Evolutionary conservation across 1,284 basidiomycete genomes (phyloP).

Genomic region (Tilletia walkeri): DNA sequence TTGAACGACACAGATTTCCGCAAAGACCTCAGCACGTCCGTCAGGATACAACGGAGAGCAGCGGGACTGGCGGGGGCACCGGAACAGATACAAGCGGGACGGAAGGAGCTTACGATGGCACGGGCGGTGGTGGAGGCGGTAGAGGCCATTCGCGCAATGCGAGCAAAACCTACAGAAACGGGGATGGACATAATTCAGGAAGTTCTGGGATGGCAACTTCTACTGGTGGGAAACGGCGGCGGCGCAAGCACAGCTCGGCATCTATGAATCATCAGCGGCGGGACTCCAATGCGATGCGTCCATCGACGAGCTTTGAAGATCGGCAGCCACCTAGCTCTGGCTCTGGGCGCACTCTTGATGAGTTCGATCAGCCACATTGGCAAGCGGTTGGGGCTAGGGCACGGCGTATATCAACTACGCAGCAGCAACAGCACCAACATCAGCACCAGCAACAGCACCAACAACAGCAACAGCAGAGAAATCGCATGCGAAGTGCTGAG

Average conservation of each 20-base stretch:
- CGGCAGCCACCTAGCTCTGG: neutral
- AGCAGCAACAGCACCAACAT: constrained; percentile 9
- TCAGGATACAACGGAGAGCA: constrained; percentile 8
- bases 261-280: constrained; percentile 10
- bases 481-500: neutral
- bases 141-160: constrained; percentile 1
- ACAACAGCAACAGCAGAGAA: constrained; percentile 11
- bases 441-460: neutral
- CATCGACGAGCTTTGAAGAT: constrained; percentile 2
- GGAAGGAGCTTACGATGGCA: neutral
- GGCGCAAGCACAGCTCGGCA: constrained; percentile 13
- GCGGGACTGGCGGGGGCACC: constrained; percentile 1
- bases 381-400: neutral
- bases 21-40: neutral
- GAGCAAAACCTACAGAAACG: constrained; percentile 1
- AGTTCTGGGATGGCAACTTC: neutral
- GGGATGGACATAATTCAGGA: neutral
- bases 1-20: neutral
- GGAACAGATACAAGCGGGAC: constrained; percentile 12
- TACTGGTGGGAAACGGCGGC: neutral
- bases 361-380: constrained; percentile 16
- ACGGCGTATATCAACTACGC: constrained; percentile 2
- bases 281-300: neutral
- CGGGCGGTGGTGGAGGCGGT: neutral
- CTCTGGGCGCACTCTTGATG: neutral